Evolutionary conservation across 805 yeast genomes (phyloP), one percentile per base, ranked within the genome.

Genomic region (Lachancea meyersii): DNA sequence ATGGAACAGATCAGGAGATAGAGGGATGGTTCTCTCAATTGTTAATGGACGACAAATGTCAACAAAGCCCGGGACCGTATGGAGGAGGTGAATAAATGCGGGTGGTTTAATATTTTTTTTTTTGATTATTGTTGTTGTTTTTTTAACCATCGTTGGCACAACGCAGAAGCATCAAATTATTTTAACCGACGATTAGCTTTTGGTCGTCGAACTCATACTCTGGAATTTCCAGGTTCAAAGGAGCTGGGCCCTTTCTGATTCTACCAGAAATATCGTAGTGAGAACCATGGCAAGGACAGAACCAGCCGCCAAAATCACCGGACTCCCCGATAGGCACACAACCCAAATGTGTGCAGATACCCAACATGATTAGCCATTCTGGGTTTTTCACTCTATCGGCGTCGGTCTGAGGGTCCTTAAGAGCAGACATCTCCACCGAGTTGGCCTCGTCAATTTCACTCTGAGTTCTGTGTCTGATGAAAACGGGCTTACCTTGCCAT

Each of bases 251-350:
- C 76, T 80, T 91, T 82, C 99, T 87, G 68, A 93, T 91, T 82
- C 99, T 91, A 70, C 99, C 99, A 52, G 97, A 89, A 73, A 94
- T 94, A 74, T 93, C 98, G 73, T 93, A 93, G 72, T 94, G 98
- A 65, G 97, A 91, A 79, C 98, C 99, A 78, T 94, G 99, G 77
- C 98, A 93, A 54, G 99, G 98, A 73, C 98, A 93, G 91, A 93
- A 93, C 99, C 99, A 93, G 68, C 99, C 99, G 68, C 97, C 97
- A 60, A 79, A 93, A 71, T 93, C 99, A 73, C 99, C 99, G 55
- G 97, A 82, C 75, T 93, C 97, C 68, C 99, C 99, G 63, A 93
- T 93, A 57, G 99, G 99, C 50, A 93, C 99, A 83, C 99, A 93
- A 70, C 99, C 99, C 77, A 93, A 82, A 70, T 93, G 99, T 55